Evolutionary conservation across 176 grass and related monocot genomes (phyloP), one percentile per base, ranked within the genome.

Genomic region (Metroxylon sagu): DNA sequence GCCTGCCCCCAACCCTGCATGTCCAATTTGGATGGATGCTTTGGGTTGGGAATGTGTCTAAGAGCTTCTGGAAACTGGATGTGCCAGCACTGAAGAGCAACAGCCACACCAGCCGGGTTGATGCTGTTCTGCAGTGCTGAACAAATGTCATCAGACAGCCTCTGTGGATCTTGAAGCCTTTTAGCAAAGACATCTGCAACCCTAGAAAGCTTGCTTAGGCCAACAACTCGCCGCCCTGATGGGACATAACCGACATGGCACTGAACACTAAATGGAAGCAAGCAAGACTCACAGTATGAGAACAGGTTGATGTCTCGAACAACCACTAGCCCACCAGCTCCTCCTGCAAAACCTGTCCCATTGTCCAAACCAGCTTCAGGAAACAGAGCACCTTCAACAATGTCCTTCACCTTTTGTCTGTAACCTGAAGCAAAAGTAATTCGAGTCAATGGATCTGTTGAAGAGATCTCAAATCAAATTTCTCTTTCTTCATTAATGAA

Each of bases 171-270:
- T 68, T 98, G 94, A 72, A 98, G 76, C 14, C 94, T 87, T 67
- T 89, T 89, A 26, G 94, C 81, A 16, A 92, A 98, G 50, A 93
- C 75, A 35, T 98, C 94, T 19, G 85, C 63, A 78, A 98, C 94
- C 72, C 94, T 80, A 26, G 94, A 89, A 57, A 98, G 84, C 71
- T 98, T 98, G 82, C 94, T 98, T 68, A 98, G 76, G 18, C 94
- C 94, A 68, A 98, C 78, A 19, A 98, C 88, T 52, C 82, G 76
- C 72, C 81, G 77, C 52, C 70, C 79, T 0, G 88, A 89, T 31
- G 94, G 84, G 16, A 89, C 75, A 76, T 98, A 98, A 10, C 94
- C 89, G 71, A 98, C 82, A 85, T 98, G 94, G 64, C 84, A 93
- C 0, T 75, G 79, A 68, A 89, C 71, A 51, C 79, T 77, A 74